Evolutionary conservation across 2,329 filamentous ascomycete species (phyloP), one percentile per base, ranked within the genome.

Genomic region (Xylaria sp.): DNA sequence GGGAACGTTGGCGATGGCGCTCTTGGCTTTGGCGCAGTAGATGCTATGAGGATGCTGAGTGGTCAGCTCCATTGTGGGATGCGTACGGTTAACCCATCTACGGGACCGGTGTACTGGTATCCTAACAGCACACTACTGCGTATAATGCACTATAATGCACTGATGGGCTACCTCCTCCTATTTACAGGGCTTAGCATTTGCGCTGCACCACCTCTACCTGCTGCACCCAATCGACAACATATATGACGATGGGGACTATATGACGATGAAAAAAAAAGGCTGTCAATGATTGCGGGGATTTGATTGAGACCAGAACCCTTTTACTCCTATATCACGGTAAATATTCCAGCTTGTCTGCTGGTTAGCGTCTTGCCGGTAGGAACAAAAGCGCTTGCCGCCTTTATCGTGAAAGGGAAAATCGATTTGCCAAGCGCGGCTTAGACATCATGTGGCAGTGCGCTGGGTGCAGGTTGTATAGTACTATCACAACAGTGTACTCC

Each of bases 381-480:
- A n/a, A n/a, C n/a, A n/a, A n/a, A n/a, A 29, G 51, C 36, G 4
- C 51, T 29, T 38, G 36, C 22, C 11, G 20, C 44, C 44, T 22
- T 27, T 7, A 25, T 27, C 22, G 13, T 47, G 44, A 7, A 22
- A 13, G 22, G 11, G 20, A 44, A 5, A 9, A 10, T 25, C 15
- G 33, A 20, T 4, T 7, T 50, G 63, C 63, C 63, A 65, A 65
- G 63, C 17, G 63, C 56, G 63, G 63, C 63, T 56, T 13, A 65
- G 63, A 55, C 57, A 27, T 47, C 5, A 44, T 59, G 55, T 39
- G 51, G 57, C 56, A 22, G 49, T 11, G 42, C 53, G 2, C 33
- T 15, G 20, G 29, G 11, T 15, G 15, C 45, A 50, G 20, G 13
- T 13, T 22, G n/a, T n/a, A 45, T 20, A 22, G 45, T 49, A 13